Evolutionary conservation across 139 green algal genomes (phyloP), one percentile per base, ranked within the genome.

Genomic region (Auxenochlorella pyrenoidosa): DNA sequence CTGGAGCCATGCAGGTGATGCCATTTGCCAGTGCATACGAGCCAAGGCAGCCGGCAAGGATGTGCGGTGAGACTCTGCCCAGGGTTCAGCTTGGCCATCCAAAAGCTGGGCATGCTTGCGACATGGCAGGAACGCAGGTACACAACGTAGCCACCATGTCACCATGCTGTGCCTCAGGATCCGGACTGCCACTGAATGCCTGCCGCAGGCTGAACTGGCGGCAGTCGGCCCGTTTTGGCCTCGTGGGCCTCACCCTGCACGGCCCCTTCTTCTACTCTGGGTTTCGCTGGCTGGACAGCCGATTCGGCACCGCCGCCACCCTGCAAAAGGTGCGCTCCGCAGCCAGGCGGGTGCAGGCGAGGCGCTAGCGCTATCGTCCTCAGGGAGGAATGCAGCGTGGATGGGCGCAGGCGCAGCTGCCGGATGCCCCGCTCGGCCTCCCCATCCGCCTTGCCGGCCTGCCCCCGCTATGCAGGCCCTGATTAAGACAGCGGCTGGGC

Each of bases 261-360:
- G 92, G 92, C 8, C 92, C 92, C 21, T 94, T 89, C 75, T 94
- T 95, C 87, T 83, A 88, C 5, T 78, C 66, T 24, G 91, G 85
- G 26, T 95, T 95, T 59, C 47, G 75, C 15, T 92, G 87, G 87
- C 47, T 95, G 12, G 92, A 95, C 38, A 40, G 54, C 2, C 36
- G 41, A 0, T 79, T 93, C 2, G 89, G 87, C 4, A 32, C 90
- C 2, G 63, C 82, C 1, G 78, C 63, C 32, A 84, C 66, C 22
- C 43, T 93, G 8, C n/a, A 76, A 32, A 88, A 66, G 84, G 91
- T 87, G 82, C 41, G 88, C 51, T n/a, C 38, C 13, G 19, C 15
- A 40, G 38, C 32, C 34, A 40, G 16, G 59, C n/a, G 36, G 71
- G 38, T 70, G 22, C 34, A 82, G 38, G 58, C 24, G n/a, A 40